Evolutionary conservation across 2,329 filamentous ascomycete species (phyloP), one percentile per base, ranked within the genome.

Genomic region (Colletotrichum coccodes): DNA sequence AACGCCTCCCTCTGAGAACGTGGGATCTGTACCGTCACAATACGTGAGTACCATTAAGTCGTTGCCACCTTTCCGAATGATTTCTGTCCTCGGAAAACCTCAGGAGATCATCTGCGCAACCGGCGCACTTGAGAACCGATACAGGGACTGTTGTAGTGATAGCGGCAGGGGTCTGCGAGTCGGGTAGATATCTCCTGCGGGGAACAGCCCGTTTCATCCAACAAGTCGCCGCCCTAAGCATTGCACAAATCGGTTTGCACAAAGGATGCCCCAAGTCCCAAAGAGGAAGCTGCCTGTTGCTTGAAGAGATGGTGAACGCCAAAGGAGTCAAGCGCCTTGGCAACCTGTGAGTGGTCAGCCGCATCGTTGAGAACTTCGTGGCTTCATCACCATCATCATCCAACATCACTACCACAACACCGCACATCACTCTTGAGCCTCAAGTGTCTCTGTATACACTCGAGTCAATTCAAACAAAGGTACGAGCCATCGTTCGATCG

Each of bases 171-270:
- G 52, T 64, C 50, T 9, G 18, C 21, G 16, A 9, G 11, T 6
- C 65, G 65, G 65, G 40, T 68, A 60, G 61, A 54, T 68, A 68
- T 68, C 65, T 65, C 34, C 32, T 28, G 65, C 54, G 61, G 65
- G 64, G 32, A 53, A 68, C 30, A 23, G 21, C 54, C 40, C 30
- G 14, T 38, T 44, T 11, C n/a, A 30, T 59, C 54, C 12, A 26
- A 49, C 16, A 4, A 6, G 28, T 65, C 49, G 61, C 65, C 28
- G 61, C 65, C 18, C 28, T 64, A 52, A 58, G 23, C n/a, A 28
- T 3, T 44, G 28, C 54, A 58, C 40, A 46, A 46, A n/a, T 6
- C 40, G 9, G 23, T 4, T 7, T 58, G 50, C 52, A 14, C 12
- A 57, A 44, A 49, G 8, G 8, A 14, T 60, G 57, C 52, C 12